Percentiles rank a stretch among this genome's conserved stretches.
These are phyloP conservation scores for Neurospora intermedia DNA, from an alignment of 495 filamentous ascomycete species.

Conservation along the genomic window DNA sequence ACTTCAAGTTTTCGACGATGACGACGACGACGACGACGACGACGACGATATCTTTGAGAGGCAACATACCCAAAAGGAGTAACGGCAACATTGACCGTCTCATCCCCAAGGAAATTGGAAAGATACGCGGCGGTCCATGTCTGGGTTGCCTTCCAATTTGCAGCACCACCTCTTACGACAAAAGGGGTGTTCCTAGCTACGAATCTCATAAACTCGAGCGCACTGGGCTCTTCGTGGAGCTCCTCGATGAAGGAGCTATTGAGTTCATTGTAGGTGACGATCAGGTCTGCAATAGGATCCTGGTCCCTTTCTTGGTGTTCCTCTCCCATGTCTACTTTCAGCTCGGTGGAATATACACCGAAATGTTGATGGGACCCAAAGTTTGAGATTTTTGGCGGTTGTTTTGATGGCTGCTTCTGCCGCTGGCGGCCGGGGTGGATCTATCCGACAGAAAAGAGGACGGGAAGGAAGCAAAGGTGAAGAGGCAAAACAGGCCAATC, in stretches of 20 bases:
- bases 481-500: background rate
- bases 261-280: slow-evolving; percentile 56
- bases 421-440: background rate
- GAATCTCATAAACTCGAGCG: slow-evolving; percentile 64
- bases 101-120: slow-evolving; percentile 34
- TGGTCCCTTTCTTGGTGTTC: background rate
- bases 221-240: slow-evolving; percentile 49
- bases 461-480: background rate
- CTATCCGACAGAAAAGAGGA: background rate
- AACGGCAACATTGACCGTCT: slow-evolving; percentile 55
- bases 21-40: no score
- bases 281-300: slow-evolving; percentile 41
- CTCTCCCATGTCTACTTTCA: slow-evolving; percentile 1
- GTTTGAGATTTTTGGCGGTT: background rate
- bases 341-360: background rate
- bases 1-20: no score
- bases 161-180: slow-evolving; percentile 48
- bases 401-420: background rate
- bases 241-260: slow-evolving; percentile 47
- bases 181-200: slow-evolving; percentile 60
- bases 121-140: slow-evolving; percentile 52
- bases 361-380: background rate
- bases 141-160: slow-evolving; percentile 44
- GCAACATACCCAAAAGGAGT: slow-evolving; percentile 52
- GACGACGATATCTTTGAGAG: no score